phyloP scores from a whole-genome alignment of 768 basidiomycete genomes.

The Solioccasus polychromus region DNA sequence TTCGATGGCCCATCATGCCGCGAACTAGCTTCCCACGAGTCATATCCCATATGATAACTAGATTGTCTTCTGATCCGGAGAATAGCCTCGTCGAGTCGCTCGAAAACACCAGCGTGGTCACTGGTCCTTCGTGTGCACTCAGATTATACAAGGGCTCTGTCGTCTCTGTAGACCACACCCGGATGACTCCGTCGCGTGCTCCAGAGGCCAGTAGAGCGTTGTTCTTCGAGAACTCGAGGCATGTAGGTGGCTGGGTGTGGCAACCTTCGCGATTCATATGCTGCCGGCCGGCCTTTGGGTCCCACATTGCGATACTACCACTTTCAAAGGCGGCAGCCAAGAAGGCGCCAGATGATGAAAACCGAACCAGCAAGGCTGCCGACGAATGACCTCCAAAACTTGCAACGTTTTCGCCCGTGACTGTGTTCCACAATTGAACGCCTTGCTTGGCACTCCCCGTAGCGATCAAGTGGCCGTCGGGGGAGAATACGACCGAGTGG shows the following conservation, averaged over 20 bases:
- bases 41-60: conserved; percentile 24
- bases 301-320: conserved; percentile 18
- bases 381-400: conserved; percentile 14
- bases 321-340: conserved; percentile 17
- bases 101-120: conserved; percentile 22
- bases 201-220: conserved; percentile 16
- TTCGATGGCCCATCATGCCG: conserved; percentile 21
- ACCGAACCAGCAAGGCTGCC: conserved; percentile 11
- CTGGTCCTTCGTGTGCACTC: conserved; percentile 14
- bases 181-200: conserved; percentile 14
- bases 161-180: conserved; percentile 23
- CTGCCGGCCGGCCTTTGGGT: conserved; percentile 18
- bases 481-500: conserved; percentile 16
- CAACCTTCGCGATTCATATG: conserved; percentile 13
- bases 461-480: conserved; percentile 10
- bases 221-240: conserved; percentile 20
- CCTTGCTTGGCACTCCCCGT: conserved; percentile 13
- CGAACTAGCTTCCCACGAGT: conserved; percentile 11
- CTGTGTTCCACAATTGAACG: conserved; percentile 22
- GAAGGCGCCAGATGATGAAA: conserved; percentile 19
- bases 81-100: conserved; percentile 14
- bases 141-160: conserved; percentile 12
- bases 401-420: conserved; percentile 20
- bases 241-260: conserved; percentile 13
- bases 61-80: conserved; percentile 25